Conservation (phyloP, 2,329 filamentous ascomycete species). For the Penicillium sp. region DNA sequence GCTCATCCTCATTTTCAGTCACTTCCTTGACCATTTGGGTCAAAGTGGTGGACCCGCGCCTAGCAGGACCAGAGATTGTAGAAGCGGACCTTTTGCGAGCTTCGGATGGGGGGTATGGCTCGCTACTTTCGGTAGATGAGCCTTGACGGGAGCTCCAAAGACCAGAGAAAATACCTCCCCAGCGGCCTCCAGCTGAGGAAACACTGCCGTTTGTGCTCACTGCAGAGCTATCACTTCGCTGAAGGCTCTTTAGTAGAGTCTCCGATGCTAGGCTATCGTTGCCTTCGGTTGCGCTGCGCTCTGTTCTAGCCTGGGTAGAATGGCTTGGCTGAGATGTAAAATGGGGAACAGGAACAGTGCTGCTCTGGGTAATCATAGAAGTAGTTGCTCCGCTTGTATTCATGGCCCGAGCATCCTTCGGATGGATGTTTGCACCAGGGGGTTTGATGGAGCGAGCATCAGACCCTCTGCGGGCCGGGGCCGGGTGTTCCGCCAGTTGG, state of each 20-base stretch:
- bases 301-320: constrained; percentile 25
- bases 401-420: constrained; percentile 43
- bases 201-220: constrained; percentile 47
- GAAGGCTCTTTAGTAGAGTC: constrained; percentile 54
- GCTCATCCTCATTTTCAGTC: constrained; percentile 18
- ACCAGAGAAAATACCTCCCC: constrained; percentile 56
- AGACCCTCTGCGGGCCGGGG: constrained; percentile 38
- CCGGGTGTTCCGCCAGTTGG: constrained; percentile 19
- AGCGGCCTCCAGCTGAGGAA: constrained; percentile 49
- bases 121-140: constrained; percentile 45
- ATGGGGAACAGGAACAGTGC: constrained; percentile 53
- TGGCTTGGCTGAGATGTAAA: constrained; percentile 47
- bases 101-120: constrained; percentile 20
- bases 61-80: constrained; percentile 23
- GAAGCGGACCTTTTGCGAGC: constrained; percentile 32
- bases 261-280: constrained; percentile 52
- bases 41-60: constrained; percentile 28
- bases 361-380: constrained; percentile 52
- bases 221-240: constrained; percentile 52
- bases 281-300: constrained; percentile 25
- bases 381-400: constrained; percentile 52
- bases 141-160: constrained; percentile 54
- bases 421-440: constrained; percentile 45
- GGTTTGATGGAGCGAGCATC: constrained; percentile 46
- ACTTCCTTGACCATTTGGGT: constrained; percentile 38